Evolutionary conservation across 2,329 filamentous ascomycete species (phyloP), one percentile per base, ranked within the genome.

Genomic region (Phialemonium atrogriseum): DNA sequence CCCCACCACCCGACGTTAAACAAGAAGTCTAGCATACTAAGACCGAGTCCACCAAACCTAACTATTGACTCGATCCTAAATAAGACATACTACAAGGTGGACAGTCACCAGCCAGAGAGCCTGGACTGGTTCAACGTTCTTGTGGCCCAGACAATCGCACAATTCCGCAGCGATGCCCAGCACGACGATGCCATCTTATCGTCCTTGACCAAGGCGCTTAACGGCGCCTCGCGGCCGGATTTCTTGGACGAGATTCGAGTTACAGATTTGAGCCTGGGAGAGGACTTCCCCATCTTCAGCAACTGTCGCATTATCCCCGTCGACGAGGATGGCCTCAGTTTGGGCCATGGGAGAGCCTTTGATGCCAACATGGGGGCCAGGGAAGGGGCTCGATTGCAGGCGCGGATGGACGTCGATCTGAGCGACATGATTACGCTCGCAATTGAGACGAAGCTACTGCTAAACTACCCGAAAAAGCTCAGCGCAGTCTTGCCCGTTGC

Each of bases 41-140:
- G 84, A 5, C 34, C 49, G 18, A 78, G 76, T 12, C 73, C 82
- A 0, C 80, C 83, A 1, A 73, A 75, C 4, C 74, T 93, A 12
- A 94, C 88, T 5, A 94, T 94, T n/a, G 82, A 82, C 30, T 93
- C 87, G 8, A 95, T 98, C 39, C 70, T 98, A 16, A 81, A 80
- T 46, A 98, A 98, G 63, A 96, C 91, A 14, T 98, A 95, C 58
- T 98, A 98, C 63, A 94, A 94, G 51, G 85, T 91, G 25, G 75
- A 93, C 46, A 87, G 85, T 38, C 91, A 98, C 56, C 91, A 96
- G 57, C 91, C 91, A 1, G 91, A 98, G 58, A 93, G 84, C 36
- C 61, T 98, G 38, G 91, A 98, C 58, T 98, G 91, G 91, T 96
- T 98, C 70, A 98, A 98, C 53, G 91, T 98, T 16, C 68, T 98